Evolutionary conservation across 2,329 filamentous ascomycete genomes (phyloP), one percentile per base, ranked within the genome.

Genomic region (Chaetomium sp.): DNA sequence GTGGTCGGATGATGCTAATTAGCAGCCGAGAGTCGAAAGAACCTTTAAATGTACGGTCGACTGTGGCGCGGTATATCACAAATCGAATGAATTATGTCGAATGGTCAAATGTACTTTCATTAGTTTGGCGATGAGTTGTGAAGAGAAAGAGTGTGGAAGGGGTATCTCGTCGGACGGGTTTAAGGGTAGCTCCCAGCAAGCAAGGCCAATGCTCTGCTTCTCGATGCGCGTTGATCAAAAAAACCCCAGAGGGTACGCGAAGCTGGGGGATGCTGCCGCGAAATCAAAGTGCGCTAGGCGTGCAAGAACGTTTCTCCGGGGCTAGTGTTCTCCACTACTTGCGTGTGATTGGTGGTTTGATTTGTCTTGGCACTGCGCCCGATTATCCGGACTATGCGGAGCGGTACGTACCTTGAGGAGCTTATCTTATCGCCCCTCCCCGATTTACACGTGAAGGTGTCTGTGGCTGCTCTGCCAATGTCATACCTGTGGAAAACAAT

Each of bases 221-320:
- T 43, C 55, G 55, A 55, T 56, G 54, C 56, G 56, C 60, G 57
- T 49, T 44, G 35, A 58, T 44, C 54, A 11, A 52, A 55, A 66
- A 66, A 68, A 57, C 63, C 62, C 57, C 56, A 59, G 49, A 52
- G 51, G 59, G 37, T 62, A 59, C 55, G 56, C 19, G 61, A 61
- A 59, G 64, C 62, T 62, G 66, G 70, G 70, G 65, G 55, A 48
- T 63, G 62, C 62, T 11, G 57, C 61, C 63, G 66, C 69, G 66
- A 71, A 72, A 71, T 65, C 69, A 57, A 68, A 68, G 48, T 35
- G 60, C 68, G 68, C 68, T 70, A 68, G 64, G 63, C 32, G 43
- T 34, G 67, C 60, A 67, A 53, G 45, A 67, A 63, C 6, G 33
- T 54, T 66, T 32, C 56, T 68, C 66, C 65, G 61, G 5, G 2